Percentiles rank a stretch among this genome's conserved stretches.
Conservation (phyloP, 352 stramenopile genomes). For the Globisporangium carolinianum region DNA sequence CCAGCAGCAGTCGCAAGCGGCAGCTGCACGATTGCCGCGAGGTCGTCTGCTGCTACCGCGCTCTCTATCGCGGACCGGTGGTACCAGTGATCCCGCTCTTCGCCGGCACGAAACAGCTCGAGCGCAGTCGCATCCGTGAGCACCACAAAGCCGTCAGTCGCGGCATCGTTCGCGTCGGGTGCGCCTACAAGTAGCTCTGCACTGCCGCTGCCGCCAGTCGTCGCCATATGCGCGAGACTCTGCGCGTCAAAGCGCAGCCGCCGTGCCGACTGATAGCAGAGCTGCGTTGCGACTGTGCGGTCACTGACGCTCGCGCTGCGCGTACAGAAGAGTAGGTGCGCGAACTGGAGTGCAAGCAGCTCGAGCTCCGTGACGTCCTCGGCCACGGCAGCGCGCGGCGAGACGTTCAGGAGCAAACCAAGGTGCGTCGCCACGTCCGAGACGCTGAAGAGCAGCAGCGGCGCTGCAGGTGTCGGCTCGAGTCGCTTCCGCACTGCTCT, state of each 20-base stretch:
- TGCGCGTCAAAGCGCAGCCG: constrained; percentile 30
- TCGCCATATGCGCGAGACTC: constrained; percentile 21
- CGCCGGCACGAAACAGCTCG: constrained; percentile 35
- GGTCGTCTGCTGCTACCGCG: neutral
- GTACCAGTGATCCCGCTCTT: constrained; percentile 67
- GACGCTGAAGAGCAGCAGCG: constrained; percentile 36
- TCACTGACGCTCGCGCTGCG: neutral
- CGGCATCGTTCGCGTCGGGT: constrained; percentile 33
- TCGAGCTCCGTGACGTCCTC: constrained; percentile 33
- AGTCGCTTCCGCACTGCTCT: constrained; percentile 14
- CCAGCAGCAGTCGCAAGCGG: neutral
- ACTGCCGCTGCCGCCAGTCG: neutral
- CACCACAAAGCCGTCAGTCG: constrained; percentile 23
- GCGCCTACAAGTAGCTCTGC: constrained; percentile 23
- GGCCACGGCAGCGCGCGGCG: constrained; percentile 6
- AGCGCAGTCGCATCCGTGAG: constrained; percentile 20
- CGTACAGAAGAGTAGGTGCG: constrained; percentile 20
- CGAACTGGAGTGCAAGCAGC: constrained; percentile 29
- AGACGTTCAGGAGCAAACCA: constrained; percentile 39
- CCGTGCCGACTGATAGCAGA: constrained; percentile 14
- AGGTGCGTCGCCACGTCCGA: constrained; percentile 39
- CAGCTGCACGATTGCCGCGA: neutral
- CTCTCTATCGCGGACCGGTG: constrained; percentile 27
- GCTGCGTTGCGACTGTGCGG: neutral
- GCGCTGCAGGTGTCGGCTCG: constrained; percentile 20